Percentiles rank a stretch among this genome's conserved stretches.
Conservation (phyloP, 1,284 basidiomycete genomes). For the Chalciporus piperatoides region DNA sequence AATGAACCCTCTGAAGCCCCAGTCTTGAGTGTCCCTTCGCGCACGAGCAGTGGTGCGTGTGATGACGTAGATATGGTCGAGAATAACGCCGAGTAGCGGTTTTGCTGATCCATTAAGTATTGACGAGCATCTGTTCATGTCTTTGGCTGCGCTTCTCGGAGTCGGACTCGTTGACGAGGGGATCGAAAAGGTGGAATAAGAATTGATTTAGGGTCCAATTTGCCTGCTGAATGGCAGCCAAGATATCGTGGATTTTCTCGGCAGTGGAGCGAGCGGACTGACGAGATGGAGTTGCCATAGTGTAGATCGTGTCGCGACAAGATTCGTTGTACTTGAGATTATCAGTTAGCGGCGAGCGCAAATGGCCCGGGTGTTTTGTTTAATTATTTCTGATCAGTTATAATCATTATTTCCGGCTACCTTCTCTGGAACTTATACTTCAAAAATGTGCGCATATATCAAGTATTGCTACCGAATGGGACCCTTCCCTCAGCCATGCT, state of each 20-base stretch:
- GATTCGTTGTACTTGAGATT: no score
- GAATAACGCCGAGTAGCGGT: no score
- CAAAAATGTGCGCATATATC: not conserved
- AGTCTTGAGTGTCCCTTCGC: not conserved
- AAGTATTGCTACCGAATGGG: not conserved
- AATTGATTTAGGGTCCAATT: not conserved
- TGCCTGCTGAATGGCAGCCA: not conserved
- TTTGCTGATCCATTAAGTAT: no score
- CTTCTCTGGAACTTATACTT: not conserved
- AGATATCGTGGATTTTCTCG: not conserved
- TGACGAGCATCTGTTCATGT: no score
- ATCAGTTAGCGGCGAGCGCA: no score
- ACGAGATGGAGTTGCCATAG: not conserved
- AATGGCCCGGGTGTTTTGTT: no score
- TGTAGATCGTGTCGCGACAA: no score
- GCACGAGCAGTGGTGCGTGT: not conserved
- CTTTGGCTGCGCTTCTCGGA: no score
- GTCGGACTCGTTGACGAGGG: no score
- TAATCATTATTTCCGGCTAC: no score
- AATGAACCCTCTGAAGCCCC: not conserved
- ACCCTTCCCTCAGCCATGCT: not conserved
- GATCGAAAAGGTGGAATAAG: not conserved
- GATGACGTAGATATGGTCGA: not conserved
- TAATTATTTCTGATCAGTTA: no score
- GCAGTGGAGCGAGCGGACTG: not conserved